Base-by-base conservation (phyloP, 768 basidiomycete species). In the Sarcomyxa edulis region DNA sequence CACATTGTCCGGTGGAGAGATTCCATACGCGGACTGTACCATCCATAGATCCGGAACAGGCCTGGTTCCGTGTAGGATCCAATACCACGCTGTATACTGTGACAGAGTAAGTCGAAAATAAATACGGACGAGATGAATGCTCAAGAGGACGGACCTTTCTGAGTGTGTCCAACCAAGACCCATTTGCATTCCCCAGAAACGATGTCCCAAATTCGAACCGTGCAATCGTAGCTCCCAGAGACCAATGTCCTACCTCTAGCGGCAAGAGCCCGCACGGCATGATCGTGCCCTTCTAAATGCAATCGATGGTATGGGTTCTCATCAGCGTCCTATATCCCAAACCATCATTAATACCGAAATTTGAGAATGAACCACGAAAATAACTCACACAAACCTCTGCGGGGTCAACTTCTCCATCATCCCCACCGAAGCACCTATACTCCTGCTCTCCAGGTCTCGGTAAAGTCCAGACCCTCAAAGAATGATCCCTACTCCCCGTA, bases 31-130 rank as follows among this genome's bases (percentile, higher is more conserved):
- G 88, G 45, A 98, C 94, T 2, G 91, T 94, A 32, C 91, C 88
- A 59, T 98, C 95, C 94, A 97, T 95, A 4, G 94, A 97, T 6
- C 95, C 95, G 2, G 96, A 98, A 48, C 90, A 93, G 19, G 91
- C 91, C 55, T 93, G 88, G 38, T 90, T 81, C 14, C 93, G 86
- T 32, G 69, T 66, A 27, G 81, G 73, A 56, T 98, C 95, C 27
- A 94, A 75, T 8, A 94, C 92, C 36, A 98, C 90, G 57, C 88
- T 92, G 68, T 98, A 98, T 4, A 98, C 95, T 93, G 60, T 39
- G 33, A 22, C 38, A 15, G 38, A 35, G 26, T 36, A 26, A 31
- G 35, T 27, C 21, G 39, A n/a, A n/a, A 10, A 37, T 29, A 8
- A 14, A 21, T 45, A 24, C 15, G 3, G 26, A 18, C 35, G 11